Base-by-base conservation (phyloP, 2,329 filamentous ascomycete genomes). In the Nigrospora sphaerica region DNA sequence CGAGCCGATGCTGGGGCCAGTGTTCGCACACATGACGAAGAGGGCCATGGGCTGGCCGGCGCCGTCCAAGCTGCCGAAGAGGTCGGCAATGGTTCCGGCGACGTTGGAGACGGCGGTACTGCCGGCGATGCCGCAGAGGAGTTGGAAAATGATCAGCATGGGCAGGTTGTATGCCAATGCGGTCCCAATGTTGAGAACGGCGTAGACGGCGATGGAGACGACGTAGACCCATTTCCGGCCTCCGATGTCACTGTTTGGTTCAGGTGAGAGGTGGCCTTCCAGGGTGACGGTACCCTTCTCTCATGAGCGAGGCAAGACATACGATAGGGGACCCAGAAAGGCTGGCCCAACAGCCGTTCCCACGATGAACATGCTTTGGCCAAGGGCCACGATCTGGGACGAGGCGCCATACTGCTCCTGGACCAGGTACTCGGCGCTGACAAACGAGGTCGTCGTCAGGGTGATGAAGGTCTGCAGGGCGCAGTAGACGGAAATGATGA, bases 141-240 rank as follows among this genome's bases (percentile, higher is more conserved):
- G 62, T 43, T 63, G 61, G 56, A 67, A 66, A 35, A 67, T 64
- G 45, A 65, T 58, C 48, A 66, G 46, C 64, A 66, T 66, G 64
- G 64, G 61, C 38, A 65, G 50, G 52, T 63, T 65, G 40, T 59
- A 46, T 37, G 63, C 61, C 51, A 64, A 46, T 12, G 63, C 62
- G 10, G 56, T 62, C 42, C 63, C 64, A 43, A 66, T 61, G 48
- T 66, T 65, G 42, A 66, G 51, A 38, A 66, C 49, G 38, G 62
- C 62, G 49, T 64, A 67, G 36, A 61, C 18, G 18, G 54, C 52
- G 45, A 65, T 63, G 16, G 62, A 63, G 5, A 45, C 61, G 17
- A 70, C 68, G 45, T 71, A 70, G 35, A 70, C 61, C 67, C 67
- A 70, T 61, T 70, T 71, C 7, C 67, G 61, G 19, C 68, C 67